Base-by-base conservation (phyloP, 2,329 filamentous ascomycete genomes). In the Fusarium sp. region DNA sequence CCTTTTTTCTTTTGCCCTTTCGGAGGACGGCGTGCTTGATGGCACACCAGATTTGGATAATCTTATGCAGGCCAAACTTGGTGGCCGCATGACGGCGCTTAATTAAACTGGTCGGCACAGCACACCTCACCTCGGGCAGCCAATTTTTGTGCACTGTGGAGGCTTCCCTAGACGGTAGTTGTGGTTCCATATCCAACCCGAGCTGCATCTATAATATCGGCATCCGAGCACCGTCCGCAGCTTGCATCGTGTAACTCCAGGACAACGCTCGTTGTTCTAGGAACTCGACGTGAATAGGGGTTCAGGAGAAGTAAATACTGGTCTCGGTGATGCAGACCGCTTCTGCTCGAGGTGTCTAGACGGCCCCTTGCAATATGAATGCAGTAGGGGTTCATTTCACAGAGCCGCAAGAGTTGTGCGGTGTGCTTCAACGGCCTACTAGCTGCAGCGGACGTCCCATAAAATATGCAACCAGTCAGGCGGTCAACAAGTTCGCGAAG, bases 381-480 rank as follows among this genome's bases (percentile, higher is more conserved):
- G 69, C 70, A 67, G 69, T 69, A 78, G 70, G 75, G 76, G 76
- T 77, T 78, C 75, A 75, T 75, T 75, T 73, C 55, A 75, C 62
- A 76, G 71, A 78, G 73, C 70, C 73, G 64, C 72, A 75, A 35
- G 69, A 70, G 62, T 70, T 78, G 74, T 78, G 76, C 76, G 76
- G 76, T 79, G 77, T 78, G 75, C 73, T 76, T 77, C 75, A 78
- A 71, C 64, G 60, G 63, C 56, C 24, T 65, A 65, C 67, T 79
- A 78, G 78, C 72, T 76, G 77, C 78, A 79, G 75, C 66, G 27
- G 51, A 58, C 35, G 77, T 79, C 67, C 77, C 77, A 79, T 79
- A 80, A 79, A 77, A 75, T 74, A 79, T 80, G 77, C 78, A 80
- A 70, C 64, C 77, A 75, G 69, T 72, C 74, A 77, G 73, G 78